Base-by-base conservation (phyloP, 2,329 filamentous ascomycete species). In the Emericellopsis atlantica region DNA sequence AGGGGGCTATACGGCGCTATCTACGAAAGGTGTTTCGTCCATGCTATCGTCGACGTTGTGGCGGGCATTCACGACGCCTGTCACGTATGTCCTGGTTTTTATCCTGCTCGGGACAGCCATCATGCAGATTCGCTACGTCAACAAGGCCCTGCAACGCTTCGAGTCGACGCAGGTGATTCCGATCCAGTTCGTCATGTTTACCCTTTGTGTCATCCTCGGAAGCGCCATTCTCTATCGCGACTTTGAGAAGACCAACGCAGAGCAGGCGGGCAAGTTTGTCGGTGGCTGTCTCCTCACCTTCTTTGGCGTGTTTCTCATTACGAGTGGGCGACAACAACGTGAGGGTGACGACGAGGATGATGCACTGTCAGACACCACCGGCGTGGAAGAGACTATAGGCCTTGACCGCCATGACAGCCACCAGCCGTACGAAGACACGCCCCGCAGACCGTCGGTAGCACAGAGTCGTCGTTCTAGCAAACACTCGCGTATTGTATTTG, bases 151-250 rank as follows among this genome's bases (percentile, higher is more conserved):
- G 40, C 89, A 95, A 57, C 79, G 85, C 37, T 98, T 96, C 65
- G 87, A 95, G 59, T 95, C 92, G 6, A 98, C 92, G 0, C 88
- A 95, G 58, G 92, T 98, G 50, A 98, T 98, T 47, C 92, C 92
- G 0, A 92, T 92, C 12, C 92, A 98, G 54, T 98, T 98, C 52
- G 92, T 98, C 39, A 76, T 93, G 47, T 98, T 98, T 59, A 98
- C 92, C 0, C 70, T 98, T 7, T 94, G 85, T 6, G 92, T 96
- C 46, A 96, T 98, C 50, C 72, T 95, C 40, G 92, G 92, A 43
- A 95, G 89, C 52, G 90, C 90, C 1, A 73, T 98, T 8, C 65
- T 98, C 6, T 98, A 96, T 57, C 81, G 90, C 39, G 92, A 98
- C 58, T 98, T 98, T 53, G 85, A 96, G 58, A 80, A 83, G 34